These are phyloP conservation scores for Teratosphaeria viscida DNA, from an alignment of 2,329 filamentous ascomycete genomes.

Conservation along the genomic window DNA sequence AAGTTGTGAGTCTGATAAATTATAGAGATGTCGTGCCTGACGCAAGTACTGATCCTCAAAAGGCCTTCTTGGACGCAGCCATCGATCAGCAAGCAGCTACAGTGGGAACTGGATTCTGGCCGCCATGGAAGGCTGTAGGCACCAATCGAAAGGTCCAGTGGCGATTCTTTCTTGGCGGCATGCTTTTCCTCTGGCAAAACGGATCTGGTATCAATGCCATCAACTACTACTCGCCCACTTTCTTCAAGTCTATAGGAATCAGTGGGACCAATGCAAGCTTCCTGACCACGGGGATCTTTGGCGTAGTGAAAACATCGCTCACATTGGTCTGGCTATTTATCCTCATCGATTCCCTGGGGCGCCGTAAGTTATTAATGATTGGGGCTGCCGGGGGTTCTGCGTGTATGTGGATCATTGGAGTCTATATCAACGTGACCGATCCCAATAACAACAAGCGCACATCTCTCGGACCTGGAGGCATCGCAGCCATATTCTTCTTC, in stretches of 20 bases:
- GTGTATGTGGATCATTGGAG: constrained; percentile 52
- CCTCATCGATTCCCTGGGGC: constrained; percentile 55
- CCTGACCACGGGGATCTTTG: constrained; percentile 65
- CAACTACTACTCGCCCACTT: constrained; percentile 63
- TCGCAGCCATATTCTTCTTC: constrained; percentile 59
- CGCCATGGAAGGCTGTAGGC: constrained; percentile 51
- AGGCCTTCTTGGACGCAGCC: constrained; percentile 55
- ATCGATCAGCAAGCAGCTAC: constrained; percentile 53
- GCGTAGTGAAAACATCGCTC: constrained; percentile 60
- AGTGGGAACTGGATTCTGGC: constrained; percentile 64
- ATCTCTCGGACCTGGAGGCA: constrained; percentile 39
- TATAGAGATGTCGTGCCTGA: background rate
- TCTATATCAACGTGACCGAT: constrained; percentile 7
- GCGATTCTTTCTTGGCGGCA: constrained; percentile 61
- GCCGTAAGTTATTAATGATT: constrained; percentile 53
- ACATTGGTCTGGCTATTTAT: constrained; percentile 61
- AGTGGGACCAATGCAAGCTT: constrained; percentile 48
- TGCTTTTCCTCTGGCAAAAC: constrained; percentile 74
- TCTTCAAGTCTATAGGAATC: constrained; percentile 57
- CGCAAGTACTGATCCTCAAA: background rate
- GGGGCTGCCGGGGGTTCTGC: constrained; percentile 53
- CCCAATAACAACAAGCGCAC: constrained; percentile 13
- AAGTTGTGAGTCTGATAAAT: constrained; percentile 35
- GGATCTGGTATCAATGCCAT: constrained; percentile 66
- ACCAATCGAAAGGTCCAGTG: constrained; percentile 51